phyloP scores from a whole-genome alignment of 306 rosid species.

The Cucurbita ficifolia region DNA sequence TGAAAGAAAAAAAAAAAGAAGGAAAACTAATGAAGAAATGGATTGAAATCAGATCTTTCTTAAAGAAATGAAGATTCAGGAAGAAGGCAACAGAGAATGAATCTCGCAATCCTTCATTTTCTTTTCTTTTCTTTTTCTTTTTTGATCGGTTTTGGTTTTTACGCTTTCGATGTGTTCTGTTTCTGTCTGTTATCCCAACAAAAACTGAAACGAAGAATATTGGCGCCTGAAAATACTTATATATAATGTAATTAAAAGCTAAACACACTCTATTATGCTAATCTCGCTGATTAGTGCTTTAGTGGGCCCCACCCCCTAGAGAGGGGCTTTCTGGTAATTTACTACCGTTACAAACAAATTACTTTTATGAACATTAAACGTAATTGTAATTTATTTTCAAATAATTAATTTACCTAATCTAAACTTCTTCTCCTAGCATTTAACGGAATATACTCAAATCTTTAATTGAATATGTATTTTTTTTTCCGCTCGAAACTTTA shows the following conservation, averaged over 20 bases:
- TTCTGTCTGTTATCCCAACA: conserved; percentile 14
- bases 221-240: neutral
- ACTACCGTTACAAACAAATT: too few species aligned
- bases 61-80: neutral
- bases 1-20: neutral
- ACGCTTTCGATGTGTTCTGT: neutral
- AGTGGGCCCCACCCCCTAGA: neutral
- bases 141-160: neutral
- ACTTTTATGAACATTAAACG: neutral
- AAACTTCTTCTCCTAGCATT: too few species aligned
- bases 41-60: neutral
- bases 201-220: conserved; percentile 7
- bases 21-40: neutral
- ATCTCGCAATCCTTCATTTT: neutral
- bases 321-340: neutral
- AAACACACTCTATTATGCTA: neutral
- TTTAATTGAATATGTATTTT: too few species aligned
- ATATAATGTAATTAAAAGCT: neutral
- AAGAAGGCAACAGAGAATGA: conserved; percentile 1
- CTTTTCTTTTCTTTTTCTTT: neutral
- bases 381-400: too few species aligned
- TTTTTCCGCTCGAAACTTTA: too few species aligned
- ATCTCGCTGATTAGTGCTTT: neutral
- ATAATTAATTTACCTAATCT: too few species aligned
- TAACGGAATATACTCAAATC: too few species aligned